A percentile compares a stretch with the other conserved stretches of the same genome.
These are phyloP conservation scores for Solanum arcanum DNA, from an alignment of 257 asterid genomes.

Conservation along the genomic window DNA sequence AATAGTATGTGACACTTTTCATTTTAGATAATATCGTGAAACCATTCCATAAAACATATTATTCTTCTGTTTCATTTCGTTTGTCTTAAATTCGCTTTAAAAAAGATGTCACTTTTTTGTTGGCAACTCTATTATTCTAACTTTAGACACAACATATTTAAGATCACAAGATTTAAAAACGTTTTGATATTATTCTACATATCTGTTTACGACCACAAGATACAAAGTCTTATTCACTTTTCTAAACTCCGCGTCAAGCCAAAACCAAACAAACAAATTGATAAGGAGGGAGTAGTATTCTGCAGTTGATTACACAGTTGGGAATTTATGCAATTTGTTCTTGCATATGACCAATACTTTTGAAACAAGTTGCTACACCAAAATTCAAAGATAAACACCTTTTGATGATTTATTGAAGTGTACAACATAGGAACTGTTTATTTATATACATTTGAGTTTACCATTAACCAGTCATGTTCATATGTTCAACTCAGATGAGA, in stretches of 20 bases:
- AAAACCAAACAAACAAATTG: neutral
- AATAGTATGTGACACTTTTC: neutral
- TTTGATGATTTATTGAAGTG: neutral
- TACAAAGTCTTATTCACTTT: too few species aligned
- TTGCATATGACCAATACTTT: neutral
- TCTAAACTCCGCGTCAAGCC: too few species aligned
- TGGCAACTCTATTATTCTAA: too few species aligned
- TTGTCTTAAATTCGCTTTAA: too few species aligned
- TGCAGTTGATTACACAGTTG: neutral
- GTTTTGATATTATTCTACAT: too few species aligned
- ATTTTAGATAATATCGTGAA: neutral
- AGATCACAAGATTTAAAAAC: too few species aligned
- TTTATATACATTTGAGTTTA: neutral
- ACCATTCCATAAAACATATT: neutral
- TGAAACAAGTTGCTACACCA: neutral
- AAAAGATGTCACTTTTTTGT: too few species aligned
- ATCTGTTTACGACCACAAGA: too few species aligned
- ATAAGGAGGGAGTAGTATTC: neutral
- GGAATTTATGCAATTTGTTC: neutral
- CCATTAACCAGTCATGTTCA: neutral
- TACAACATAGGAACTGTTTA: neutral
- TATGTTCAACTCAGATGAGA: neutral
- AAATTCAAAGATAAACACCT: neutral
- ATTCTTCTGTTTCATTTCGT: too few species aligned
- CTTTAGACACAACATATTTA: too few species aligned